Percentiles rank a stretch among this genome's conserved stretches.
Evolutionary conservation across 2,329 filamentous ascomycete genomes (phyloP).

Genomic region (Phialophora chinensis): DNA sequence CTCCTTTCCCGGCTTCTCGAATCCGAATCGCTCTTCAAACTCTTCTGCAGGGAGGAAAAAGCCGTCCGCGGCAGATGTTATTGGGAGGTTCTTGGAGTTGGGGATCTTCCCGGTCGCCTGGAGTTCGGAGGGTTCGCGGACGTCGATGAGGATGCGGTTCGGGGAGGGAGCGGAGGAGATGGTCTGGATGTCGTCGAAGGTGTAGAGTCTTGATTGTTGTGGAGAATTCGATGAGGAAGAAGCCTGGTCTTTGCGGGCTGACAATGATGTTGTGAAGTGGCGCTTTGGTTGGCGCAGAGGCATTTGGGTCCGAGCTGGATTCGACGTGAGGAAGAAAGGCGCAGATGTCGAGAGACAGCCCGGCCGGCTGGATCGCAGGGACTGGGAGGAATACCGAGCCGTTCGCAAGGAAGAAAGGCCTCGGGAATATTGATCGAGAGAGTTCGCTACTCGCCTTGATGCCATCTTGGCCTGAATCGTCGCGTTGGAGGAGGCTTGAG

Average conservation of each 20-base stretch:
- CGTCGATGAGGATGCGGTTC: constrained; percentile 47
- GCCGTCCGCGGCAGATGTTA: constrained; percentile 76
- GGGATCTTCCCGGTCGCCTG: constrained; percentile 68
- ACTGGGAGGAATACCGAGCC: not conserved
- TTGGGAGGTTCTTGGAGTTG: constrained; percentile 78
- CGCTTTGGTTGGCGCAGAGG: constrained; percentile 32
- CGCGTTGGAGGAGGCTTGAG: not conserved
- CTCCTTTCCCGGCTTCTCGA: constrained; percentile 66
- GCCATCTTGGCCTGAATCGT: not conserved
- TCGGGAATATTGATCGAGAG: not conserved
- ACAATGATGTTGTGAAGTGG: constrained; percentile 32
- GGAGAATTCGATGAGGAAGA: constrained; percentile 17
- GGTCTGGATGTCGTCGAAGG: constrained; percentile 36
- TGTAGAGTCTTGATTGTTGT: constrained; percentile 34
- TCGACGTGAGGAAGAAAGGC: not conserved
- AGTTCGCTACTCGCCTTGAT: not conserved
- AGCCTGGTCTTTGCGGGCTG: constrained; percentile 25
- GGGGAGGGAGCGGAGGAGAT: constrained; percentile 27
- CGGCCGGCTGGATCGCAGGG: not conserved
- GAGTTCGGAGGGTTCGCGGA: constrained; percentile 57
- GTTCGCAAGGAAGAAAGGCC: not conserved
- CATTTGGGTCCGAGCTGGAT: not conserved
- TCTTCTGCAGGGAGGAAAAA: constrained; percentile 77
- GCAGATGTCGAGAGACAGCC: not conserved
- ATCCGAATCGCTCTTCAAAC: constrained; percentile 83